Evolutionary conservation across 164 flowering plant species (phyloP), one percentile per base, ranked within the genome.

Genomic region (Brasenia schreberi): DNA sequence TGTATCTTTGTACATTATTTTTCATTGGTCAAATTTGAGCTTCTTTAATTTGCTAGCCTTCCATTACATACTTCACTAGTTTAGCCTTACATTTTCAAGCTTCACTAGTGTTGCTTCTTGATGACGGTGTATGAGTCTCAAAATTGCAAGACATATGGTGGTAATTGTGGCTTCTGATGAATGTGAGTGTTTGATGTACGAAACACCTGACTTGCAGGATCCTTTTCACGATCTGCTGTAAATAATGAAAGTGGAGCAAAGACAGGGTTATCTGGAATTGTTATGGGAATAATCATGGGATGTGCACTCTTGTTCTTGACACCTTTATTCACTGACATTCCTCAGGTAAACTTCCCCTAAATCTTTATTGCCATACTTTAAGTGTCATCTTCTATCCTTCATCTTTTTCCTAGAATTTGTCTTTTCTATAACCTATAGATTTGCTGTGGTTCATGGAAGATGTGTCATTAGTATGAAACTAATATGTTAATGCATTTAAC

Each of bases 151-250:
- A 23, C 27, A 23, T 23, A 23, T 23, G 27, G 27, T 23, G 27
- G 53, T 45, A 45, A 45, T 45, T 12, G 3, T 45, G 12, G 7
- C 12, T 11, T 6, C 7, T 6, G 52, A 45, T 45, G 52, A 45
- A 11, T 45, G 52, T 11, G 52, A 3, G 7, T 45, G 52, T 6
- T 45, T 6, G 52, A 45, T 3, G 52, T 45, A 12, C 27, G 2
- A 23, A 23, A 23, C 1, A 2, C 53, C 7, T 60, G 10, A 17
- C 23, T 14, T 76, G 77, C 80, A 95, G 97, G 99, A 16, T 95
- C 99, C 72, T 95, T 95, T 78, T 95, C 99, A 56, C 85, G 99
- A 76, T 95, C 99, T 59, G 99, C 99, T 62, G 99, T 95, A 65
- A 95, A 88, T 75, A 82, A 95, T 78, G 99, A 95, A 79, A 90